Percentiles rank a stretch among this genome's conserved stretches.
These are phyloP conservation scores for Purshia tridentata DNA, from an alignment of 306 rosid genomes.

Conservation along the genomic window DNA sequence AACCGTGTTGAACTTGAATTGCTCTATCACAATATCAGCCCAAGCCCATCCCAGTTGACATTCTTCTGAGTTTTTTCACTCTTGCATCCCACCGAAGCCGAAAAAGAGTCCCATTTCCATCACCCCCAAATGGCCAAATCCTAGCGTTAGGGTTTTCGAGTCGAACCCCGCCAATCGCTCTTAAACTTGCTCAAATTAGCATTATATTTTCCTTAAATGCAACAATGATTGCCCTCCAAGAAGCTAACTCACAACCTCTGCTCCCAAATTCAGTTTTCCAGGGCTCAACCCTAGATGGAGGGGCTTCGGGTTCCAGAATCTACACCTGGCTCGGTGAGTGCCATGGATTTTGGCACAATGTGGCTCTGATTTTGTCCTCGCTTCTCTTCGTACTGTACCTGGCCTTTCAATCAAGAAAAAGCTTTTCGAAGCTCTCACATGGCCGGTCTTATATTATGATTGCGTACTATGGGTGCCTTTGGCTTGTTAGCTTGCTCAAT, in stretches of 20 bases:
- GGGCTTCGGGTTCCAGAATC: slow-evolving; percentile 30
- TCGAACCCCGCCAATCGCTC: not conserved
- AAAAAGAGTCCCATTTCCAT: not conserved
- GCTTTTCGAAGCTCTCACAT: slow-evolving; percentile 44
- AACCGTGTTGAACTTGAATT: too few relatives aligned
- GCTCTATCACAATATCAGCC: too few relatives aligned
- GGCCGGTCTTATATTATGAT: slow-evolving; percentile 60
- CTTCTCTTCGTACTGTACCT: slow-evolving; percentile 43
- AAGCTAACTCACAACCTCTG: slow-evolving; percentile 40
- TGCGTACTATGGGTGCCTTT: slow-evolving; percentile 47
- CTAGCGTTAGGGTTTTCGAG: slow-evolving; percentile 49
- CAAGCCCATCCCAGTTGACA: too few relatives aligned
- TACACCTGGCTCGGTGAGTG: slow-evolving; percentile 58
- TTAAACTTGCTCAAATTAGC: slow-evolving; percentile 1
- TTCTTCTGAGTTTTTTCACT: too few relatives aligned
- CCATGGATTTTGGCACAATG: slow-evolving; percentile 60
- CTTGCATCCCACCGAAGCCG: not conserved
- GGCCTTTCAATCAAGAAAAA: slow-evolving; percentile 48
- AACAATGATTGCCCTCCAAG: slow-evolving; percentile 34
- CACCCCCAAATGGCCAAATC: not conserved
- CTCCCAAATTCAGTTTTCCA: slow-evolving; percentile 29
- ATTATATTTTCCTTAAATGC: not conserved
- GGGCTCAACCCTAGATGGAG: slow-evolving; percentile 24
- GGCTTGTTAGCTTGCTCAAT: slow-evolving; percentile 61
- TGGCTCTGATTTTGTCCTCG: slow-evolving; percentile 39